Conservation (phyloP, 1,284 basidiomycete species). For the Austroboletus novae-zelandiae region DNA sequence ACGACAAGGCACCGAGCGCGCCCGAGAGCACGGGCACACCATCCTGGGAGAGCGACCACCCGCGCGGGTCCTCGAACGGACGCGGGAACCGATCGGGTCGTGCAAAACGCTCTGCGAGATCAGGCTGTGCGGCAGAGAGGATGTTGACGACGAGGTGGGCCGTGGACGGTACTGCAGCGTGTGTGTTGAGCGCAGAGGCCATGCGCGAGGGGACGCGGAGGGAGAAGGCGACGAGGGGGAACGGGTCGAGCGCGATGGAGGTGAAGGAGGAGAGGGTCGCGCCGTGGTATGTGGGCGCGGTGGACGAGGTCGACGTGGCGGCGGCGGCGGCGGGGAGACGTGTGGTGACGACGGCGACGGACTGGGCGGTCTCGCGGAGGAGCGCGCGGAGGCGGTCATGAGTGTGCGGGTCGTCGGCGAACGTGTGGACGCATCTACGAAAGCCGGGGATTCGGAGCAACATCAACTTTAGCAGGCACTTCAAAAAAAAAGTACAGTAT, state of each 20-base stretch:
- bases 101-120: conserved; percentile 58
- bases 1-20: conserved; percentile 60
- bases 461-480: no score
- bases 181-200: conserved; percentile 56
- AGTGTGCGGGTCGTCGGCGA: conserved; percentile 1
- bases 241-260: conserved; percentile 85
- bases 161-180: conserved; percentile 38
- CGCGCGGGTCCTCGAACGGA: conserved; percentile 36
- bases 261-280: conserved; percentile 91
- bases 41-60: conserved; percentile 41
- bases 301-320: not conserved
- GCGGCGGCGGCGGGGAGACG: conserved; percentile 33
- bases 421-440: conserved; percentile 4
- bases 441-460: no score
- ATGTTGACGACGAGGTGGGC: conserved; percentile 66
- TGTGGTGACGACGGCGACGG: conserved; percentile 61
- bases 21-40: conserved; percentile 56
- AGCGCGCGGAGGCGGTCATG: conserved; percentile 36
- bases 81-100: conserved; percentile 58
- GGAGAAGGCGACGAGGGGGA: conserved; percentile 85
- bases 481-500: no score
- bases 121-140: conserved; percentile 58
- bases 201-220: conserved; percentile 87
- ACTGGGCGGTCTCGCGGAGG: conserved; percentile 57
- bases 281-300: conserved; percentile 63